These are phyloP conservation scores for Trametes elegans DNA, from an alignment of 768 basidiomycete genomes.

Conservation along the genomic window DNA sequence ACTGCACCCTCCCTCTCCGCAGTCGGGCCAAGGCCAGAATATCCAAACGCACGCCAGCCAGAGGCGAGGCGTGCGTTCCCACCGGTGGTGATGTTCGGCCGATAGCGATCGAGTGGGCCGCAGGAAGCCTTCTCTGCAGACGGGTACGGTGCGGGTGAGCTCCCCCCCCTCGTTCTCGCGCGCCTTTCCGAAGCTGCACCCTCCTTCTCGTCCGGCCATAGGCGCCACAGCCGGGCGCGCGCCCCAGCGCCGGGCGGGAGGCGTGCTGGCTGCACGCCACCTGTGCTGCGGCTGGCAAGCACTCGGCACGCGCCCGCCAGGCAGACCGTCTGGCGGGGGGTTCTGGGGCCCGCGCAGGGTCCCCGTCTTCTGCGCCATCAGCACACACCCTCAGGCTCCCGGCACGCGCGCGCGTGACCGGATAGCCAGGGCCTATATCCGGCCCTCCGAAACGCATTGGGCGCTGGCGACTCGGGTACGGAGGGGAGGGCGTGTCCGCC, in stretches of 20 bases:
- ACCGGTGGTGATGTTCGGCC: not conserved
- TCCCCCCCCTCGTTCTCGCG: not conserved
- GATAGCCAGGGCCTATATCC: constrained; percentile 1
- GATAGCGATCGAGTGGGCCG: constrained; percentile 7
- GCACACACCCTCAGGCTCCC: not conserved
- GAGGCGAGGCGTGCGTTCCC: not conserved
- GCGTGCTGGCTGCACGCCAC: no score
- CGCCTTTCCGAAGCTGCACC: not conserved
- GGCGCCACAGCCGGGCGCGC: not conserved
- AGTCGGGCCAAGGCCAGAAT: no score
- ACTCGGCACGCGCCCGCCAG: no score
- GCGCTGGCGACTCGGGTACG: no score
- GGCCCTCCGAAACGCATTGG: no score
- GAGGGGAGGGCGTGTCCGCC: not conserved
- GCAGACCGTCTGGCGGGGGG: not conserved
- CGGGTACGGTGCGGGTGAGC: not conserved
- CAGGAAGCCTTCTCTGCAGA: not conserved
- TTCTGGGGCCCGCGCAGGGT: not conserved
- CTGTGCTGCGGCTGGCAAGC: no score
- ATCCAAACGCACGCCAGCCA: not conserved
- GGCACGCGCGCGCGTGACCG: no score
- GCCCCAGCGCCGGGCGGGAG: not conserved
- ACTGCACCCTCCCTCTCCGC: no score
- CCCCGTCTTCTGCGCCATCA: constrained; percentile 1
- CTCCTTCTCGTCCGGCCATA: not conserved